Evolutionary conservation across 345 rosid genomes (phyloP).

Genomic region (Nephelium lappaceum): DNA sequence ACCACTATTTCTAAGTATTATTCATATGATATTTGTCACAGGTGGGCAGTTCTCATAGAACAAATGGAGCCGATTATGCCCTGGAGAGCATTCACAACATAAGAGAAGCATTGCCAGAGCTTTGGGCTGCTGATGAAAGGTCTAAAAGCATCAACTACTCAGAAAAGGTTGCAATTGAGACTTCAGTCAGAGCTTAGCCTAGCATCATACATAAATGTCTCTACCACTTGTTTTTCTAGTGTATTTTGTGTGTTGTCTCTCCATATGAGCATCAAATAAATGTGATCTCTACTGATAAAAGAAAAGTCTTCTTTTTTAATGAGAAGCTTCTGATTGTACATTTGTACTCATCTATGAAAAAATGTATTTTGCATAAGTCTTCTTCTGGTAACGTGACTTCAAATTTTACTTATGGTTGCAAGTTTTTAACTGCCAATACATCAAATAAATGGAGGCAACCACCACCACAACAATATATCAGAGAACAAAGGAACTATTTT

Average conservation of each 20-base stretch:
- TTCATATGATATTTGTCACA: constrained; percentile 19
- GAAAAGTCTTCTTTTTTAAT: no score
- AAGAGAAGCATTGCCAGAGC: constrained; percentile 72
- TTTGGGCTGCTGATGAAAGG: constrained; percentile 59
- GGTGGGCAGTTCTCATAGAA: constrained; percentile 71
- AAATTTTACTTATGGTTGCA: no score
- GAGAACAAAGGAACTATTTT: not conserved
- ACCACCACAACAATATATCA: not conserved
- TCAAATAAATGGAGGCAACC: not conserved
- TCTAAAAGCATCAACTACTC: constrained; percentile 42
- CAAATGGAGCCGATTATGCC: constrained; percentile 74
- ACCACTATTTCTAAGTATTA: no score
- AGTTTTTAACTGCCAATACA: no score
- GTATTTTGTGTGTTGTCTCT: not conserved
- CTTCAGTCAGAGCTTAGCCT: constrained; percentile 60
- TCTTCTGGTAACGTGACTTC: no score
- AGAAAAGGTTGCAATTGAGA: constrained; percentile 54
- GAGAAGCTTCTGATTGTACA: not conserved
- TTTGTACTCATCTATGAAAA: not conserved
- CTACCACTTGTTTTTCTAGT: not conserved
- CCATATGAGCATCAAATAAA: not conserved
- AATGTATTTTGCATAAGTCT: not conserved
- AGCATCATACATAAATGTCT: not conserved
- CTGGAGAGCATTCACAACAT: constrained; percentile 82
- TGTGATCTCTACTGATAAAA: not conserved